Base-by-base conservation (phyloP, 805 yeast species). In the Diddensiella santjacobensis region DNA sequence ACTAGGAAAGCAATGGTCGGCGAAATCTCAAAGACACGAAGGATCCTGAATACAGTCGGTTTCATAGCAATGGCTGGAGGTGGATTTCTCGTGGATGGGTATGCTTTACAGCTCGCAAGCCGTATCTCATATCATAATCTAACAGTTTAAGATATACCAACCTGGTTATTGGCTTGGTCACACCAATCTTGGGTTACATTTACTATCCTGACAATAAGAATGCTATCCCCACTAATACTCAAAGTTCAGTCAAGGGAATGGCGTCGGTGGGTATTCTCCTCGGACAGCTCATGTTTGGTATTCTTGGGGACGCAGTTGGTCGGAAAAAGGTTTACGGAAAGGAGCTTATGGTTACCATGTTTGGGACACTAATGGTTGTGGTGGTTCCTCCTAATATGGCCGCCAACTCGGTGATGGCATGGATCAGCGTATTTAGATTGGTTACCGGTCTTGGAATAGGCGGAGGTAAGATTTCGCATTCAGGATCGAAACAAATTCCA, bases 361-460 rank as follows among this genome's bases (percentile, higher is more conserved):
- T 73, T 58, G 89, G 93, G 33, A 84, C 95, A 51, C 68, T 88
- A 53, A 70, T 83, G 24, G 68, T 77, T 52, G 56, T 83, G 40
- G 96, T 95, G 61, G 61, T 67, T 6, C 79, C 95, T 22, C 78
- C 86, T 22, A 93, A 83, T 56, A 70, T 87, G 52, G 76, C 74
- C 62, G 84, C 87, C 61, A 78, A 80, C 48, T 95, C 93, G 39
- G 74, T 87, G 44, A 74, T 89, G 54, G 71, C 83, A 8, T 81
- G 48, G 48, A 38, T 45, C 18, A n/a, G 35, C 13, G 48, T 45
- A 6, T 45, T 45, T 15, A 84, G 96, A 80, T 82, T 88, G 57
- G 63, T 88, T 54, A 84, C 83, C 87, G 96, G 96, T 76, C 83
- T 89, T 60, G 96, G 96, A 80, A 89, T 88, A 60, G 96, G 96